phyloP scores from a whole-genome alignment of 78 protist genomes.

The slime mould (Dictyostelium discoideum) region dicty_2.7 NC_007091.3:3341501-3342000 shows the following conservation, averaged over 20 bases:
- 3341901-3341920: not conserved
- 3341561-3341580: not conserved
- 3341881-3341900: not conserved
- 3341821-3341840: not conserved
- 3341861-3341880: not conserved
- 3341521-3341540: conserved; percentile 13
- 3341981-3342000: conserved; percentile 10
- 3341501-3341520: conserved; percentile 14
- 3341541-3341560: conserved; percentile 27
- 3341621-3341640: conserved; percentile 25
- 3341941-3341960: not conserved
- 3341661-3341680: not conserved
- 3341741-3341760: not conserved
- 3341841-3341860: not conserved
- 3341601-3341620: not conserved
- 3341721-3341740: not conserved
- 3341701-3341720: not conserved
- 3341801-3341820: conserved; percentile 27
- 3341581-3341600: conserved; percentile 57
- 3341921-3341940: not conserved
- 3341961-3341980: conserved; percentile 9
- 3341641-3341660: not conserved
- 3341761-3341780: conserved; percentile 57
- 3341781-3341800: conserved; percentile 24
- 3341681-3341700: not conserved